Percentiles rank a stretch among this genome's conserved stretches.
Evolutionary conservation across 768 basidiomycete species (phyloP).

Genomic region (Heimioporus sp.): DNA sequence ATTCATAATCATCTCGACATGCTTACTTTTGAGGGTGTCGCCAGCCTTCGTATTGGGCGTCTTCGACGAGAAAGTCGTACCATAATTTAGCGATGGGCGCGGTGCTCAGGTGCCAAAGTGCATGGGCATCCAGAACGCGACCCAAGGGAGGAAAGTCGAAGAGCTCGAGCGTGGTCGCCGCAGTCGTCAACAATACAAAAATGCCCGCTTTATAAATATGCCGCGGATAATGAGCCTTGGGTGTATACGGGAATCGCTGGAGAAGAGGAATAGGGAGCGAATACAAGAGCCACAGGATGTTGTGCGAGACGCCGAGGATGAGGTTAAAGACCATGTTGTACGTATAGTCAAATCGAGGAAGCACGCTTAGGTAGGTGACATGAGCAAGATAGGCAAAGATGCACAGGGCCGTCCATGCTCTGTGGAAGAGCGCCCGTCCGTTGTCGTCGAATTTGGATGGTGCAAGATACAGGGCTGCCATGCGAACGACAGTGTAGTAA

Average conservation of each 20-base stretch:
- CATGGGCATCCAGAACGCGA: constrained; percentile 84
- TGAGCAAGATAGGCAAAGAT: constrained; percentile 62
- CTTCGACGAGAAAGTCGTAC: constrained; percentile 82
- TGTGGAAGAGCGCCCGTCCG: constrained; percentile 13
- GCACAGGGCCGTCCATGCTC: constrained; percentile 52
- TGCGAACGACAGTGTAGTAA: constrained; percentile 73
- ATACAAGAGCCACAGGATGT: constrained; percentile 79
- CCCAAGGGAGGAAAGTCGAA: constrained; percentile 85
- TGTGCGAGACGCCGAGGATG: constrained; percentile 71
- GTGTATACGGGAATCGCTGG: constrained; percentile 51
- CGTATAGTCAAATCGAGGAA: constrained; percentile 85
- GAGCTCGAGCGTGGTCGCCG: constrained; percentile 77
- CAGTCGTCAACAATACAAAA: constrained; percentile 68
- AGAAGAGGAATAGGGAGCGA: constrained; percentile 50
- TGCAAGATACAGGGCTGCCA: constrained; percentile 67
- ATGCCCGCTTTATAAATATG: constrained; percentile 53
- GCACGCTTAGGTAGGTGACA: constrained; percentile 71
- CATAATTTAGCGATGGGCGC: constrained; percentile 73
- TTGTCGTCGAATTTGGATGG: constrained; percentile 27
- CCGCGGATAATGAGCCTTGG: constrained; percentile 56
- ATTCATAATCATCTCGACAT: background rate
- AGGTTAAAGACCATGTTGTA: constrained; percentile 93
- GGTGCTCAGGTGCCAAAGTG: constrained; percentile 90
- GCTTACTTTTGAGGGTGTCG: constrained; percentile 37
- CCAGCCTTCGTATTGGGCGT: constrained; percentile 73